Evolutionary conservation across 192 early-diverging fungal genomes (phyloP).

Genomic region (Jimgerdemannia lactiflua): DNA sequence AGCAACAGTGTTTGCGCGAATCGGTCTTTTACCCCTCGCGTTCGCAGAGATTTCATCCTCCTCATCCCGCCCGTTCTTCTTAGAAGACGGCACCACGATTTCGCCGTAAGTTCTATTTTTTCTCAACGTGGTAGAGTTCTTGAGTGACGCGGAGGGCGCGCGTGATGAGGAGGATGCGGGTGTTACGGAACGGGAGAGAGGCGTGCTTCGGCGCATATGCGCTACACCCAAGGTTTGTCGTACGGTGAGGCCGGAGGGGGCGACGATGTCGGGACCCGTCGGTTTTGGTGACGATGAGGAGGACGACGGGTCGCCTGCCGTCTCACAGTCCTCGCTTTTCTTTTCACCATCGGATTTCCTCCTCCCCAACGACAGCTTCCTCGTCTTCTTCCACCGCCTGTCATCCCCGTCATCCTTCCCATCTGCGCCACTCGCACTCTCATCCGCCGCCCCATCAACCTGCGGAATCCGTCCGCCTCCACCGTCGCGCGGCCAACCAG

Average conservation of each 20-base stretch:
- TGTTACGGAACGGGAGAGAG: no score
- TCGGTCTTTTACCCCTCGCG: neutral
- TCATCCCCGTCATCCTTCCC: constrained; percentile 19
- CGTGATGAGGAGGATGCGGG: no score
- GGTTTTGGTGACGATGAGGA: neutral
- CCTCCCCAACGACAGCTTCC: constrained; percentile 25
- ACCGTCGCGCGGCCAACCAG: no score
- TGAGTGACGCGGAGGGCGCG: constrained; percentile 7
- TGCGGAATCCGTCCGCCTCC: neutral
- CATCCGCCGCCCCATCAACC: constrained; percentile 1
- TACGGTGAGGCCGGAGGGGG: no score
- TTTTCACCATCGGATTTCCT: constrained; percentile 3
- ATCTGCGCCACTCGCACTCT: constrained; percentile 2
- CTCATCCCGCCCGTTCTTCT: neutral
- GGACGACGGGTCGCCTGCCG: neutral
- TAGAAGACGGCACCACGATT: constrained; percentile 3
- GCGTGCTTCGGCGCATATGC: no score
- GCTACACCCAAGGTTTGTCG: no score
- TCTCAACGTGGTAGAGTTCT: constrained; percentile 10
- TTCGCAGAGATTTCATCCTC: neutral
- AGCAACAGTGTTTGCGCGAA: neutral
- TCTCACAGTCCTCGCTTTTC: neutral
- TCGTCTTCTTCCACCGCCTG: constrained; percentile 16
- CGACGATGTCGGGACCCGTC: no score
- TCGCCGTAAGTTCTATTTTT: constrained; percentile 21